A percentile compares a stretch with the other conserved stretches of the same genome.
These are phyloP conservation scores for Lipomyces spencermartinsiae DNA, from an alignment of 805 yeast species.

Conservation along the genomic window DNA sequence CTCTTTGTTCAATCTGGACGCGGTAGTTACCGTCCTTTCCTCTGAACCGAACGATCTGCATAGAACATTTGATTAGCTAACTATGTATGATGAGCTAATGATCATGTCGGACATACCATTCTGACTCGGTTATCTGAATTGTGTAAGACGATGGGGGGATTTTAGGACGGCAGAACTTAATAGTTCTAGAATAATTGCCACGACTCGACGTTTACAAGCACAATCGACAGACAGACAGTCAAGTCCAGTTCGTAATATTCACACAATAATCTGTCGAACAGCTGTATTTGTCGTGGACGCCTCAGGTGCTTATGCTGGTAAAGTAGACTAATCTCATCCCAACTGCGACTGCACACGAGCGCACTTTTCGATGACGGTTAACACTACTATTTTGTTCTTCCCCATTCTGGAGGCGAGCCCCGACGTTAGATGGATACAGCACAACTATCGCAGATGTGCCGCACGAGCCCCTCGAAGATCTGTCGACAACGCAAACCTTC, in stretches of 20 bases:
- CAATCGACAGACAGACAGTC: neutral
- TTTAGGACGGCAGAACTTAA: neutral
- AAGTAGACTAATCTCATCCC: neutral
- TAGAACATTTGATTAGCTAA: neutral
- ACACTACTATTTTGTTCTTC: slow-evolving; percentile 11
- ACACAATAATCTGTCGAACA: neutral
- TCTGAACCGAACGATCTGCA: slow-evolving; percentile 75
- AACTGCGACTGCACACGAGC: no score
- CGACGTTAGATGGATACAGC: neutral
- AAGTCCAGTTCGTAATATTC: neutral
- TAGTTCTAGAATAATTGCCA: neutral
- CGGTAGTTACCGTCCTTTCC: slow-evolving; percentile 85
- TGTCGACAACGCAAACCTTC: neutral
- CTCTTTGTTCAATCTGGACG: slow-evolving; percentile 56
- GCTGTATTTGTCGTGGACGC: neutral
- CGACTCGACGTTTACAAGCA: neutral
- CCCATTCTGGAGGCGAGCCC: slow-evolving; percentile 5
- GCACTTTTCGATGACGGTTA: no score
- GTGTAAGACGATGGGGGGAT: neutral
- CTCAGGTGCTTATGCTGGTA: neutral
- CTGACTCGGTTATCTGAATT: neutral
- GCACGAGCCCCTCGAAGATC: neutral
- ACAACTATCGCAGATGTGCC: neutral
- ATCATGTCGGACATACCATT: neutral
- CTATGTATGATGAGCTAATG: neutral